Evolutionary conservation across 192 early-diverging fungal species (phyloP).

Genomic region (Rhizophlyctis rosea): DNA sequence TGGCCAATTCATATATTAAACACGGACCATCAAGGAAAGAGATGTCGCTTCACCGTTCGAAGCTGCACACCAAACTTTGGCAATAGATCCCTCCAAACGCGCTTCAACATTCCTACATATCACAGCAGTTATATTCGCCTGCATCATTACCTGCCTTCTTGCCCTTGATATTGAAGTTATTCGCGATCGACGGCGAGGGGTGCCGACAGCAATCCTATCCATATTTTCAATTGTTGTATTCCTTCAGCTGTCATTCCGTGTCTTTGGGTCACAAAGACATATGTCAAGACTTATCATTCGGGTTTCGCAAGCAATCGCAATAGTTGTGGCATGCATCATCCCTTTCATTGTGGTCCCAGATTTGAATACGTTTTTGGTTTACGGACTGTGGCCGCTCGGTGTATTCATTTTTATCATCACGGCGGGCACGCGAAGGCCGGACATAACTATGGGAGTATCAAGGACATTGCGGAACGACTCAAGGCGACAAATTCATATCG

Average conservation of each 20-base stretch:
- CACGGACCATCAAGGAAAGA: too few relatives aligned
- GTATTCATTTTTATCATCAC: neutral
- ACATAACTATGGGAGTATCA: neutral
- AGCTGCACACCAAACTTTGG: neutral
- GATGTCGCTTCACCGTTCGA: too few relatives aligned
- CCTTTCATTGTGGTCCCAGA: constrained; percentile 4
- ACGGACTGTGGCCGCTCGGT: constrained; percentile 4
- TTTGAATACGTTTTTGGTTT: neutral
- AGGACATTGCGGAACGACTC: neutral
- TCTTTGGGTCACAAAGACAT: neutral
- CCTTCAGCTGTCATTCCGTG: neutral
- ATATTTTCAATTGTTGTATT: neutral
- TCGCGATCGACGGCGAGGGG: neutral
- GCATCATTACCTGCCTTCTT: neutral
- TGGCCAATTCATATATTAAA: too few relatives aligned
- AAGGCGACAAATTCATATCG: neutral
- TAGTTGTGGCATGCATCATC: neutral
- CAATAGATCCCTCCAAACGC: neutral
- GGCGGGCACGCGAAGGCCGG: neutral
- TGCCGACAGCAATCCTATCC: neutral
- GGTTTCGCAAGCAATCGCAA: too few relatives aligned
- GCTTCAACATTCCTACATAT: too few relatives aligned
- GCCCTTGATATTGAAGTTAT: neutral
- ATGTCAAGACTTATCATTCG: too few relatives aligned
- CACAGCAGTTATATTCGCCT: neutral